phyloP scores from a whole-genome alignment of 257 asterid species.

The Cruciata laevipes region DNA sequence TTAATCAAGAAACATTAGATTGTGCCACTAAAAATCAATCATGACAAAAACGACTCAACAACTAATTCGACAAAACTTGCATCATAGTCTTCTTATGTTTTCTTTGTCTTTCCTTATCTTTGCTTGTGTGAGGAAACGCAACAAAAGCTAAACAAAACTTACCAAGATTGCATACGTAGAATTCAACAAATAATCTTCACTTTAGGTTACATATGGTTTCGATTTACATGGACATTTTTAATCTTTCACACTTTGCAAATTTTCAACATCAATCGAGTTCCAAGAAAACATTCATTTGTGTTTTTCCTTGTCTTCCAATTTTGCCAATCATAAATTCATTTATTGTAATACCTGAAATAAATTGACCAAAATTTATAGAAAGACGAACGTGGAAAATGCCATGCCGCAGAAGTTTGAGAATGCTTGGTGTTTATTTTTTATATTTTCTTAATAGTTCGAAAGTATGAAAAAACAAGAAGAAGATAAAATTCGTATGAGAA shows the following conservation, averaged over 20 bases:
- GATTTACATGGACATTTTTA: not conserved
- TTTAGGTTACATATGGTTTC: conserved; percentile 4
- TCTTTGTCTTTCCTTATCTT: not conserved
- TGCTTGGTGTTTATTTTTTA: too few relatives aligned
- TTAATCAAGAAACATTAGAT: too few relatives aligned
- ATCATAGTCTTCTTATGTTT: not conserved
- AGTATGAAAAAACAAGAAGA: not conserved
- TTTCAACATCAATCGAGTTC: conserved; percentile 1
- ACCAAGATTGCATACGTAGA: not conserved
- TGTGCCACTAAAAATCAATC: not conserved
- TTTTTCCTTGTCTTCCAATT: conserved; percentile 9
- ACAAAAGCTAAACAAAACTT: not conserved
- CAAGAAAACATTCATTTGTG: not conserved
- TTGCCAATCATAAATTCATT: conserved; percentile 11
- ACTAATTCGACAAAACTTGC: not conserved
- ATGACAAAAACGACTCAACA: not conserved
- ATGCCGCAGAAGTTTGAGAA: not conserved
- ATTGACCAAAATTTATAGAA: not conserved
- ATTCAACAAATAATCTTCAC: not conserved
- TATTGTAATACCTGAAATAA: not conserved
- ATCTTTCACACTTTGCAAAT: not conserved
- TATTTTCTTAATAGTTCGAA: too few relatives aligned
- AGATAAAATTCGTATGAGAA: not conserved
- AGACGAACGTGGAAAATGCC: not conserved
- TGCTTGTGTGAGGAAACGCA: not conserved